Evolutionary conservation across 192 early-diverging fungal genomes (phyloP).

Genomic region (Entophlyctis luteolus): DNA sequence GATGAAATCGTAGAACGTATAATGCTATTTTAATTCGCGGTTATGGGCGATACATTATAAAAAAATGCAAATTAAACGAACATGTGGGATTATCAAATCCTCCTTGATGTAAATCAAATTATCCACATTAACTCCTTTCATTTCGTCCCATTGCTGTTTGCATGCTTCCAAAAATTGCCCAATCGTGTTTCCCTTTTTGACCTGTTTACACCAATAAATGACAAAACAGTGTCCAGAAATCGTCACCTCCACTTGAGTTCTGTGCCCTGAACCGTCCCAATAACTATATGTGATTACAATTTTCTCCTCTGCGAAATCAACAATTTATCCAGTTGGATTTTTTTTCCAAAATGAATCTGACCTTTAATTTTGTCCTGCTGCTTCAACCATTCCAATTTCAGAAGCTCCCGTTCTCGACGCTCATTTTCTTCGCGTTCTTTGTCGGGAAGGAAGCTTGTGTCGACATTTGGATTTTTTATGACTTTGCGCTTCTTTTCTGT

Average conservation of each 20-base stretch:
- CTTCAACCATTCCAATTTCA: conserved; percentile 77
- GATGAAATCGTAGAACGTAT: conserved; percentile 87
- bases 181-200: conserved; percentile 66
- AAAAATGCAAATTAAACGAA: conserved; percentile 32
- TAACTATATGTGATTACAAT: conserved; percentile 88
- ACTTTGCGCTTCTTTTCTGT: conserved; percentile 35
- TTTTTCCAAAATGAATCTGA: neutral
- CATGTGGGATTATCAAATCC: conserved; percentile 93
- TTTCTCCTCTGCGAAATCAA: conserved; percentile 51
- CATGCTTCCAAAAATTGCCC: conserved; percentile 81
- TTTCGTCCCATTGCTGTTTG: conserved; percentile 74
- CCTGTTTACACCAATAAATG: neutral
- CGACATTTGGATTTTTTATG: conserved; percentile 82
- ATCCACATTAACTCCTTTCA: conserved; percentile 76
- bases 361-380: conserved; percentile 79
- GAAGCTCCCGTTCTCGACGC: conserved; percentile 61
- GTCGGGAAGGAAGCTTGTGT: conserved; percentile 91
- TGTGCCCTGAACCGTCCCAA: conserved; percentile 96
- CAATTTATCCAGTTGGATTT: neutral
- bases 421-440: conserved; percentile 80
- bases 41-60: neutral
- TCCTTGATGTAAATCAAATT: conserved; percentile 90
- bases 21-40: conserved; percentile 32
- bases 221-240: neutral
- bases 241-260: conserved; percentile 66